Base-by-base conservation (phyloP, 805 yeast species). In the Spathaspora hagerdaliae region DNA sequence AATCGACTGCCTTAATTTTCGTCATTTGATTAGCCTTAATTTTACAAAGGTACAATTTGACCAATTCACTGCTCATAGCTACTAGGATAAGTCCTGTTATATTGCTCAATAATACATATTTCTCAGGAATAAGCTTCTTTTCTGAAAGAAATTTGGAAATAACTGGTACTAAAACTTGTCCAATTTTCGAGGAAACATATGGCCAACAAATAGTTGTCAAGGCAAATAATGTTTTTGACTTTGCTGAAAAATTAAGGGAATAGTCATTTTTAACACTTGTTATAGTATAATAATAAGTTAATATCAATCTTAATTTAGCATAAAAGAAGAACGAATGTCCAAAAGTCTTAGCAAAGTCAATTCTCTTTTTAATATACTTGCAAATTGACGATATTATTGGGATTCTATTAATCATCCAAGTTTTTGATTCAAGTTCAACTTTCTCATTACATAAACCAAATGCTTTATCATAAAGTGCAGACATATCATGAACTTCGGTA, bases 161-260 rank as follows among this genome's bases (percentile, higher is more conserved):
- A 39, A 46, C 49, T 13, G 56, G 39, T 1, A 55, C 27, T 2
- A 70, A 44, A 6, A 60, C 31, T 14, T 40, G 40, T 1, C 75
- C 75, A 2, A 67, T 29, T 41, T 65, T 64, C 0, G 73, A 59
- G 7, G 71, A 61, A 10, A 63, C 33, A 44, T 60, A 66, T 11
- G 76, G 76, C 75, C 75, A 71, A 35, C 63, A 13, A n/a, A 65
- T 26, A 2, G 75, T 65, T 10, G 74, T 60, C 12, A 68, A 42
- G 8, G 58, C 51, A 32, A 64, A 47, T 11, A 68, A 49, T 1
- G 65, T 52, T 5, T 52, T 45, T 15, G 69, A 66, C 19, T 52
- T 54, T 24, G 44, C 38, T 2, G 58, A 42, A 7, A 65, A 51
- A 2, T 60, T 43, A 2, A 50, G 27, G 6, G 74, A 63, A 49